phyloP scores from a whole-genome alignment of 176 grass and related monocot species.

The Musa itinerans region DNA sequence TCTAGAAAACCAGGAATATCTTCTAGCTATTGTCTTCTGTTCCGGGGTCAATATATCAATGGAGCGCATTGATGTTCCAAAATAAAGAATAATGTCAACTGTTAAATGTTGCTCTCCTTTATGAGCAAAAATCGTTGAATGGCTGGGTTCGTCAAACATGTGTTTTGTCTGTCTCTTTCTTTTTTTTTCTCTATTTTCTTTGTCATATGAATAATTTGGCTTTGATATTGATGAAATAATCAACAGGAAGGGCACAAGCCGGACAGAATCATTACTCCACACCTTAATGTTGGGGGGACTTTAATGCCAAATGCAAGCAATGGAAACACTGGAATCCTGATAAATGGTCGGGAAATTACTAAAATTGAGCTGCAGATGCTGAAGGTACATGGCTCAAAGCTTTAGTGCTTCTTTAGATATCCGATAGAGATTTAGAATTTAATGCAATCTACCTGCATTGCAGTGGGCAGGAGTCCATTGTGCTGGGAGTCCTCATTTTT shows the following conservation, averaged over 20 bases:
- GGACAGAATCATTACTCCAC: conserved; percentile 69
- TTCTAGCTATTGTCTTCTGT: not conserved
- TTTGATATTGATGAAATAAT: not conserved
- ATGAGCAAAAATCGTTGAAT: not conserved
- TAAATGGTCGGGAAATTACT: conserved; percentile 95
- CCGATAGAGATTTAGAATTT: conserved; percentile 13
- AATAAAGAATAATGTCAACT: no score
- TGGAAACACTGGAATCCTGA: conserved; percentile 73
- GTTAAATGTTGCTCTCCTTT: not conserved
- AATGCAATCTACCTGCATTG: conserved; percentile 19
- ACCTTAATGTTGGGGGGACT: conserved; percentile 67
- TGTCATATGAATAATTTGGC: not conserved
- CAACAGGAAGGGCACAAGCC: conserved; percentile 86
- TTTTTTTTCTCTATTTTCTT: not conserved
- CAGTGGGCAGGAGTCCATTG: conserved; percentile 96
- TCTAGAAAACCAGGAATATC: no score
- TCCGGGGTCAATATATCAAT: not conserved
- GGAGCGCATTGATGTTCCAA: not conserved
- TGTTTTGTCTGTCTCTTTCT: not conserved
- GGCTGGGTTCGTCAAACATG: not conserved
- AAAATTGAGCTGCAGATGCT: conserved; percentile 91
- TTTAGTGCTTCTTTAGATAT: not conserved
- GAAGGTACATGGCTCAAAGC: conserved; percentile 39
- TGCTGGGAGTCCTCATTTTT: conserved; percentile 99
- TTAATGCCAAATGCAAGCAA: conserved; percentile 72